A percentile compares a stretch with the other conserved stretches of the same genome.
Evolutionary conservation across 768 basidiomycete genomes (phyloP).

Genomic region (Mycena filopes): DNA sequence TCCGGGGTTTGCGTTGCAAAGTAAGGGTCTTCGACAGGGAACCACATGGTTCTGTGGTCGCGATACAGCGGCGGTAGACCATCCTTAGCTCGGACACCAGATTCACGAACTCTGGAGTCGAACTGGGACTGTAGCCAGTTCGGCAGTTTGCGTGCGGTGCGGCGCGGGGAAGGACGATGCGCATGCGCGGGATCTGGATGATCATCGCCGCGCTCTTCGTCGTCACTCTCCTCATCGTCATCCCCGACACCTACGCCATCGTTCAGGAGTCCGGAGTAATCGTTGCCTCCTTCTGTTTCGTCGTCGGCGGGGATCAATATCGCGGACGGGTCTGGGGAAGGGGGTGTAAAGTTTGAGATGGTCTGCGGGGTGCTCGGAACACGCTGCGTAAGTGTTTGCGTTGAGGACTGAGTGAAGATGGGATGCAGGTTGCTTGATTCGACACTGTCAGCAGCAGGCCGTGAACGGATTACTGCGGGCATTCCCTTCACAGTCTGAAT

Average conservation of each 20-base stretch:
- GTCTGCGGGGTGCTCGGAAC: too few species aligned
- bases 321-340: too few species aligned
- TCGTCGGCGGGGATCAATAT: not conserved
- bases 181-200: too few species aligned
- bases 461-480: too few species aligned
- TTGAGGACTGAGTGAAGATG: too few species aligned
- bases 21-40: conserved; percentile 8
- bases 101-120: not conserved
- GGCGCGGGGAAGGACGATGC: not conserved
- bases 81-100: not conserved
- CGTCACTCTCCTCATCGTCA: conserved; percentile 3
- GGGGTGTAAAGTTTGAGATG: too few species aligned
- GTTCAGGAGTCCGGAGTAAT: not conserved
- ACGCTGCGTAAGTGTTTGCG: too few species aligned
- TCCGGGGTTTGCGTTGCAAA: not conserved
- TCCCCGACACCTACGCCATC: conserved; percentile 7
- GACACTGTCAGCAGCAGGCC: too few species aligned
- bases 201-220: conserved; percentile 1
- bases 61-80: conserved; percentile 8
- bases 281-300: not conserved
- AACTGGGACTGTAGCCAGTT: conserved; percentile 13
- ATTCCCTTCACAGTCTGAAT: too few species aligned
- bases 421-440: too few species aligned
- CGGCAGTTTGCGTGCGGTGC: conserved; percentile 8
- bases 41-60: conserved; percentile 5